phyloP scores from a whole-genome alignment of 2,329 filamentous ascomycete species.

The Ophiostoma populinum region DNA sequence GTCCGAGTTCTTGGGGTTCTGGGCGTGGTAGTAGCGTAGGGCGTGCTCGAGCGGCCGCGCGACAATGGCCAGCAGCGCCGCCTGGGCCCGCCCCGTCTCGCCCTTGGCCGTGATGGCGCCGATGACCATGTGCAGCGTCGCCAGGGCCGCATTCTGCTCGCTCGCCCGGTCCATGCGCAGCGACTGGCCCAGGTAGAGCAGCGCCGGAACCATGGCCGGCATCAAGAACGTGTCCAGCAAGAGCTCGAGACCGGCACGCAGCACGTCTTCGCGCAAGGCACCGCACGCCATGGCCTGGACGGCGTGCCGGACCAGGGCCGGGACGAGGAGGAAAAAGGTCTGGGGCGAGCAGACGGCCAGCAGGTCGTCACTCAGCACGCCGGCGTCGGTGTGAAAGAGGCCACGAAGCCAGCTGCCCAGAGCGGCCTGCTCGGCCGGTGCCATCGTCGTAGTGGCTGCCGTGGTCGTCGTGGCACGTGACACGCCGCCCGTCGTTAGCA shows the following conservation, averaged over 20 bases:
- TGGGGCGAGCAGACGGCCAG: conserved; percentile 71
- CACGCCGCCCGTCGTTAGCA: conserved; percentile 46
- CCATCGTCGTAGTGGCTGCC: too few species aligned
- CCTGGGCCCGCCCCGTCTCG: conserved; percentile 54
- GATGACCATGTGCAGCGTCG: conserved; percentile 58
- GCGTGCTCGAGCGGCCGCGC: conserved; percentile 51
- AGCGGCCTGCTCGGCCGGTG: conserved; percentile 42
- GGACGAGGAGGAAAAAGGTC: conserved; percentile 64
- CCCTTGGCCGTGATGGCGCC: conserved; percentile 44
- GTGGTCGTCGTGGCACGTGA: too few species aligned
- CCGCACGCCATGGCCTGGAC: conserved; percentile 51
- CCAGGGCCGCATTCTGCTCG: conserved; percentile 51
- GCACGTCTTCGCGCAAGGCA: conserved; percentile 46
- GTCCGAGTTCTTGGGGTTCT: conserved; percentile 49
- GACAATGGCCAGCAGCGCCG: conserved; percentile 53
- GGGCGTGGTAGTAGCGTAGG: conserved; percentile 47
- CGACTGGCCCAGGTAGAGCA: conserved; percentile 53
- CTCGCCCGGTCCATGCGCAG: conserved; percentile 46
- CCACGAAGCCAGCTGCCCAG: conserved; percentile 61
- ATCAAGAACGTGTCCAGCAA: conserved; percentile 64
- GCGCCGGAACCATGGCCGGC: conserved; percentile 59
- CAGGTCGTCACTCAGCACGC: conserved; percentile 60
- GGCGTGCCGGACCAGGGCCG: conserved; percentile 60
- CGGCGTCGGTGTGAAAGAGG: conserved; percentile 56
- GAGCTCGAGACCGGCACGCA: conserved; percentile 64